phyloP scores from a whole-genome alignment of 2,329 filamentous ascomycete genomes.

The Chaetomiaceae sp. region DNA sequence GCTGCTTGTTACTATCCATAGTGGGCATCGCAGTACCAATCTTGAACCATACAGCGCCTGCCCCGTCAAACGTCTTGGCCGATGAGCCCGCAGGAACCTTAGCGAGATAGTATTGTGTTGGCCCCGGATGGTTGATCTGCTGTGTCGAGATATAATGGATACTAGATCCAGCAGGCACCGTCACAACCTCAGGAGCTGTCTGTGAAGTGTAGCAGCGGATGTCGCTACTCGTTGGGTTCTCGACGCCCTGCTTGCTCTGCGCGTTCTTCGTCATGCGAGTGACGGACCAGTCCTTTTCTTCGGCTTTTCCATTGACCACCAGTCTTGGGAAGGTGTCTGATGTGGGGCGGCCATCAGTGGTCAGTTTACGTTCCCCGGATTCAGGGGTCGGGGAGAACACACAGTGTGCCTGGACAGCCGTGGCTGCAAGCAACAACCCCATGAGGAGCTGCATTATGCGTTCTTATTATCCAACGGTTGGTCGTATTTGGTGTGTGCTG shows the following conservation, averaged over 20 bases:
- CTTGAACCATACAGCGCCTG: constrained; percentile 37
- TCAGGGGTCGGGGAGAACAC: constrained; percentile 3
- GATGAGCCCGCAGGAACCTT: constrained; percentile 32
- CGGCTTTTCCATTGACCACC: constrained; percentile 32
- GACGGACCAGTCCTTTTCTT: constrained; percentile 33
- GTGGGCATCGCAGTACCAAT: constrained; percentile 37
- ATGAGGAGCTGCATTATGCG: constrained; percentile 23
- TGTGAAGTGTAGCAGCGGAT: constrained; percentile 35
- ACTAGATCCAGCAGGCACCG: constrained; percentile 31
- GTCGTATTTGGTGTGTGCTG: too few species aligned
- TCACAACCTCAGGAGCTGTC: constrained; percentile 28
- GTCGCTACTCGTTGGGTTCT: constrained; percentile 30
- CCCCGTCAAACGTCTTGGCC: constrained; percentile 34
- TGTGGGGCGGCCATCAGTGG: not conserved
- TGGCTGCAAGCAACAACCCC: constrained; percentile 22
- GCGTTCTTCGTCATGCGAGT: constrained; percentile 36
- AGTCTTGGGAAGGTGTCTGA: constrained; percentile 35
- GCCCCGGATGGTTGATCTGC: constrained; percentile 36
- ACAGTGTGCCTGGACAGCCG: constrained; percentile 27
- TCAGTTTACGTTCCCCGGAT: not conserved
- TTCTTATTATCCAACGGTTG: not conserved
- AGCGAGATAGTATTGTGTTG: constrained; percentile 38
- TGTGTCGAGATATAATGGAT: constrained; percentile 34
- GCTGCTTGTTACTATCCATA: constrained; percentile 42
- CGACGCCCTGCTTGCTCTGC: constrained; percentile 33